Conservation (phyloP, 192 early-diverging fungal genomes). For the Rhizophagus sp. region DNA sequence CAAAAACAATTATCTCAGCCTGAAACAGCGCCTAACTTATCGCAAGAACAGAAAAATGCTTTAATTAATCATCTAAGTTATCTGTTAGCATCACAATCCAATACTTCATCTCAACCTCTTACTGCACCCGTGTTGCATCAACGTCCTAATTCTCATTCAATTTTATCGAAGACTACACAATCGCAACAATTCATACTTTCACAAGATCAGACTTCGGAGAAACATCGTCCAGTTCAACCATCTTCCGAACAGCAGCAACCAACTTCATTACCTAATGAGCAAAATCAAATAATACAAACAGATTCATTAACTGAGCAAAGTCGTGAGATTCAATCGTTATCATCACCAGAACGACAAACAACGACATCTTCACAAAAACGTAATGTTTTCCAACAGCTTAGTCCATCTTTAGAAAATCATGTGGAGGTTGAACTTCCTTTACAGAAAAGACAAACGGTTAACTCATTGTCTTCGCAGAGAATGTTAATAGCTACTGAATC, state of each 20-base stretch:
- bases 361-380: not conserved
- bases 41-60: conserved; percentile 23
- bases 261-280: not conserved
- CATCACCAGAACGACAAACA: not conserved
- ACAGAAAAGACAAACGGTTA: not conserved
- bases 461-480: not conserved
- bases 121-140: not conserved
- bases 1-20: conserved; percentile 22
- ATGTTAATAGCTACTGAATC: not conserved
- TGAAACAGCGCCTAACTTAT: not conserved
- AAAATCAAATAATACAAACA: not conserved
- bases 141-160: not conserved
- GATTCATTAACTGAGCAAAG: not conserved
- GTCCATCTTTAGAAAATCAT: not conserved
- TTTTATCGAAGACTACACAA: not conserved
- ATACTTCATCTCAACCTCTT: not conserved
- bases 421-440: not conserved
- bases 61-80: conserved; percentile 21
- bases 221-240: not conserved
- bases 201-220: not conserved
- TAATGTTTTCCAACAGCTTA: not conserved
- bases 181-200: not conserved
- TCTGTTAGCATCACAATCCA: not conserved
- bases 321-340: not conserved
- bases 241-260: not conserved